Conservation (phyloP, 352 stramenopile genomes). For the Phytopythium boreale region DNA sequence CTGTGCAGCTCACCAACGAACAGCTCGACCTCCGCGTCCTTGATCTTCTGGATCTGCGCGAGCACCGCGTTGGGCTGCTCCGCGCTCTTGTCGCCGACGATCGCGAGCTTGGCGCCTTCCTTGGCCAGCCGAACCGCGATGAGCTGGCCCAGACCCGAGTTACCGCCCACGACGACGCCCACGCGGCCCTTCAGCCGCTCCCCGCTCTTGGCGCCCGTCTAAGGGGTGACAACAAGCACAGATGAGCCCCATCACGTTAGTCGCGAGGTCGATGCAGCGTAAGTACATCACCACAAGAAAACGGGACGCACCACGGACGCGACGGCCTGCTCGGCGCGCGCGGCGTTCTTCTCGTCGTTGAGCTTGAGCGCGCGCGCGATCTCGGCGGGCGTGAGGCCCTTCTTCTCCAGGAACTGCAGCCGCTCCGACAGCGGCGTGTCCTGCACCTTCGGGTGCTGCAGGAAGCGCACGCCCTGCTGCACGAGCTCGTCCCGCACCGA, state of each 20-base stretch:
- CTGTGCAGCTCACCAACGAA: slow-evolving; percentile 45
- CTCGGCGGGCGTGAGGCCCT: slow-evolving; percentile 63
- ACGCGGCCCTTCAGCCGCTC: slow-evolving; percentile 54
- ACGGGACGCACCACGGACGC: slow-evolving; percentile 48
- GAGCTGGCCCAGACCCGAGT: slow-evolving; percentile 54
- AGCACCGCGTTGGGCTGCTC: slow-evolving; percentile 22
- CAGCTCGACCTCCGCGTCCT: slow-evolving; percentile 23
- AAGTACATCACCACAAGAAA: neutral
- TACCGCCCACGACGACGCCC: slow-evolving; percentile 60
- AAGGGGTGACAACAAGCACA: neutral
- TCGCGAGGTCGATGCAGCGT: neutral
- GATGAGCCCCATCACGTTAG: slow-evolving; percentile 1
- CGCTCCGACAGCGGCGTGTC: slow-evolving; percentile 71
- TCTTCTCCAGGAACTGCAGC: slow-evolving; percentile 74
- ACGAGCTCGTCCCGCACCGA: slow-evolving; percentile 60
- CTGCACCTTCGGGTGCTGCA: slow-evolving; percentile 76
- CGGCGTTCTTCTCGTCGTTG: slow-evolving; percentile 63
- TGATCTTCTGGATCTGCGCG: slow-evolving; percentile 33
- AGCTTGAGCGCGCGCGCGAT: slow-evolving; percentile 62
- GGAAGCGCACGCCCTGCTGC: slow-evolving; percentile 70
- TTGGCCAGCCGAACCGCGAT: slow-evolving; percentile 57
- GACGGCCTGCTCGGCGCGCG: slow-evolving; percentile 43
- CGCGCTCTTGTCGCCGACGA: slow-evolving; percentile 35
- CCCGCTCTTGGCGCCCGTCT: slow-evolving; percentile 55
- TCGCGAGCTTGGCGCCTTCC: slow-evolving; percentile 54